Percentiles rank a stretch among this genome's conserved stretches.
Evolutionary conservation across 805 yeast genomes (phyloP).

Genomic region (Candida silvicultrix): DNA sequence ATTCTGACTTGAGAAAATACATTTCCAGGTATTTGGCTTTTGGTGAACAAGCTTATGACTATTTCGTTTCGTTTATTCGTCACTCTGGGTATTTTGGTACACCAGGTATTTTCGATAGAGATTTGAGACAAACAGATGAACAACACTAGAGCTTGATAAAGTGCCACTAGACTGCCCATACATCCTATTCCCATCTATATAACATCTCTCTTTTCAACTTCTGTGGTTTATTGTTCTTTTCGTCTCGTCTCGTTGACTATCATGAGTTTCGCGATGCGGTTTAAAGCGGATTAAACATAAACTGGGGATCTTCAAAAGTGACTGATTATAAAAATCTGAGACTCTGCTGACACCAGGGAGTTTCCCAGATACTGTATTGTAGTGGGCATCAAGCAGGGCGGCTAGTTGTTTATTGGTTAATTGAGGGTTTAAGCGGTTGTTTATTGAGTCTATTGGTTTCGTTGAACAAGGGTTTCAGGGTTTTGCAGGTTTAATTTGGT

Average conservation of each 20-base stretch:
- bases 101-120: slow-evolving; percentile 5
- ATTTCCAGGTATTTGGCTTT: slow-evolving; percentile 46
- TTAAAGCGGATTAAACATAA: no score
- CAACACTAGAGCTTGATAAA: background rate
- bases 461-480: background rate
- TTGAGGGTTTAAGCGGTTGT: no score
- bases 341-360: no score
- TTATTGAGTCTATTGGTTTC: background rate
- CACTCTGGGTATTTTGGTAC: slow-evolving; percentile 40
- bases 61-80: slow-evolving; percentile 37
- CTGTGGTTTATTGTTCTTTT: no score
- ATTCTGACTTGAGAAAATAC: slow-evolving; percentile 36
- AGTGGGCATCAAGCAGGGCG: background rate
- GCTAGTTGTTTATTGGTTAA: background rate
- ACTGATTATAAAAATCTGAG: no score
- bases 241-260: no score
- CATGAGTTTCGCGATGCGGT: no score
- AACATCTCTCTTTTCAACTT: no score
- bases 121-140: background rate
- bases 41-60: slow-evolving; percentile 57
- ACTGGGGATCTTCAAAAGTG: no score
- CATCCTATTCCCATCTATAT: no score
- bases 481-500: background rate
- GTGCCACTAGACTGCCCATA: no score
- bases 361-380: no score